Evolutionary conservation across 805 yeast genomes (phyloP).

Genomic region (Jamesozyma lodderae): DNA sequence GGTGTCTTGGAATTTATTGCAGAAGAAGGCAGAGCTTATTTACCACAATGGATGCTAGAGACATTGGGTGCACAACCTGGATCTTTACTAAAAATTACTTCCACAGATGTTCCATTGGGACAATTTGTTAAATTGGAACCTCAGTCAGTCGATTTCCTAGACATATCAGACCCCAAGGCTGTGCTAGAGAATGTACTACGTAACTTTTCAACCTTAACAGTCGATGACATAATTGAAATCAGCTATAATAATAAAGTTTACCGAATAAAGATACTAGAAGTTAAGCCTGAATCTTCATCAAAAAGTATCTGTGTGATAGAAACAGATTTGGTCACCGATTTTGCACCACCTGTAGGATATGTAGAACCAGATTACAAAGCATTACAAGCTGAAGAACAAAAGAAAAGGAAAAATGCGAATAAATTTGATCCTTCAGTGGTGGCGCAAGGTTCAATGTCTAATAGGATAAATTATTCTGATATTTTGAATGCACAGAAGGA

Average conservation of each 20-base stretch:
- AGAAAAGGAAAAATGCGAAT: slow-evolving; percentile 28
- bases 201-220: slow-evolving; percentile 79
- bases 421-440: slow-evolving; percentile 25
- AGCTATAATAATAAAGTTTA: slow-evolving; percentile 71
- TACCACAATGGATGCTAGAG: slow-evolving; percentile 95
- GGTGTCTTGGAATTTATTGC: slow-evolving; percentile 96
- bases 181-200: slow-evolving; percentile 88
- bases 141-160: slow-evolving; percentile 85
- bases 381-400: slow-evolving; percentile 17
- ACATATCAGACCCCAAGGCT: slow-evolving; percentile 92
- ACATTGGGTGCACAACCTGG: slow-evolving; percentile 71
- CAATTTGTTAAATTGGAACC: slow-evolving; percentile 89
- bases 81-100: slow-evolving; percentile 62
- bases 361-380: slow-evolving; percentile 73
- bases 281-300: slow-evolving; percentile 59
- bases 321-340: slow-evolving; percentile 93
- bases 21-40: slow-evolving; percentile 90
- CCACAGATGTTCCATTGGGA: slow-evolving; percentile 78
- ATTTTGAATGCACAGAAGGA: slow-evolving; percentile 38
- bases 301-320: slow-evolving; percentile 88
- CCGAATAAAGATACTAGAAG: slow-evolving; percentile 77
- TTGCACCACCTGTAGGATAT: slow-evolving; percentile 98
- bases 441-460: slow-evolving; percentile 69
- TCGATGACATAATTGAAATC: slow-evolving; percentile 76
- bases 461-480: slow-evolving; percentile 46